These are phyloP conservation scores for Tubosaeta sp. DNA, from an alignment of 768 basidiomycete genomes.

Conservation along the genomic window DNA sequence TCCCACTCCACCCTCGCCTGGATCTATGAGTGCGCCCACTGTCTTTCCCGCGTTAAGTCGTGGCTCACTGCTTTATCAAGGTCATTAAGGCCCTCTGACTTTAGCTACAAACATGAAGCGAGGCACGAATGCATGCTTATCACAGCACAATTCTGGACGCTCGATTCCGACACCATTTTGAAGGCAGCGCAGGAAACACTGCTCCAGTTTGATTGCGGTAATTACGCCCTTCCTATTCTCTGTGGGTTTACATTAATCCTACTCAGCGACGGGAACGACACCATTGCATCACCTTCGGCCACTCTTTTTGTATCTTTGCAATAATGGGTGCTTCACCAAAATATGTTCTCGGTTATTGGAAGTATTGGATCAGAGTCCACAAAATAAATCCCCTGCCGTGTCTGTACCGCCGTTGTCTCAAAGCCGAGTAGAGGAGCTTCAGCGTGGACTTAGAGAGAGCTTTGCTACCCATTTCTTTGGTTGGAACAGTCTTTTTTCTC, in stretches of 20 bases:
- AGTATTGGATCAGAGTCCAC: slow-evolving; percentile 32
- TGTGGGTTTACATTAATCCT: slow-evolving; percentile 6
- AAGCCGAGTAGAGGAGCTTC: slow-evolving; percentile 35
- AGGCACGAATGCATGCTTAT: slow-evolving; percentile 46
- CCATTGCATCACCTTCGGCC: slow-evolving; percentile 28
- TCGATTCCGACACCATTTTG: slow-evolving; percentile 30
- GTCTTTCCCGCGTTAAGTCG: slow-evolving; percentile 8
- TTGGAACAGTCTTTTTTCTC: slow-evolving; percentile 46
- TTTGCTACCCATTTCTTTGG: slow-evolving; percentile 60
- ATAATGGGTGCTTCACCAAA: slow-evolving; percentile 33
- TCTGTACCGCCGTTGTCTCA: slow-evolving; percentile 30
- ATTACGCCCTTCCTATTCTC: slow-evolving; percentile 27
- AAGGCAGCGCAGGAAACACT: slow-evolving; percentile 26
- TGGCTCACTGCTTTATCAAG: slow-evolving; percentile 29
- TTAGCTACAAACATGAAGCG: slow-evolving; percentile 80
- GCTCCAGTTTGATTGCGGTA: slow-evolving; percentile 34
- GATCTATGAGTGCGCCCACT: slow-evolving; percentile 63
- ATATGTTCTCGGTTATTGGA: slow-evolving; percentile 44
- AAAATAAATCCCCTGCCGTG: slow-evolving; percentile 33
- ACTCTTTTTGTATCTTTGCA: slow-evolving; percentile 33
- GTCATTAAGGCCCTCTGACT: slow-evolving; percentile 59
- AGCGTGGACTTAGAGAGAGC: slow-evolving; percentile 44
- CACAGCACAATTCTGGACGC: slow-evolving; percentile 54
- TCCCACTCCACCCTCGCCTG: slow-evolving; percentile 51
- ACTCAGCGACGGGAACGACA: slow-evolving; percentile 20